Evolutionary conservation across 139 green algal species (phyloP).

Genomic region (Mesotaenium endlicherianum): DNA sequence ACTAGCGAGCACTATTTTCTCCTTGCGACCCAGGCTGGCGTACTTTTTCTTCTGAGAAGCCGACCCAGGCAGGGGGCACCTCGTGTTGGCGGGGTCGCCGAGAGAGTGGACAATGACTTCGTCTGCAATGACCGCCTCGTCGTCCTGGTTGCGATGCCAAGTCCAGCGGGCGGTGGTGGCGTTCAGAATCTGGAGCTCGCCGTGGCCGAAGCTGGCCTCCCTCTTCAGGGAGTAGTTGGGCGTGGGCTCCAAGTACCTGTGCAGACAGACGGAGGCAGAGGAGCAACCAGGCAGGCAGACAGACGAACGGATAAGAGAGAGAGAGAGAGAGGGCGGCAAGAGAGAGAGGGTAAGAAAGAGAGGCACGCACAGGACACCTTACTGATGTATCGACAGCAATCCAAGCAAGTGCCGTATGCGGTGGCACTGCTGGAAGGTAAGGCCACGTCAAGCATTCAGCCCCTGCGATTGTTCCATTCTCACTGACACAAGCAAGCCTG

Average conservation of each 20-base stretch:
- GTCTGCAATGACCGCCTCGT: conserved; percentile 23
- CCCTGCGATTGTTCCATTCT: too few species aligned
- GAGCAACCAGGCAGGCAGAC: too few species aligned
- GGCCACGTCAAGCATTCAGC: too few species aligned
- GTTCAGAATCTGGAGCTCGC: conserved; percentile 63
- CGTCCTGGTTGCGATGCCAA: conserved; percentile 67
- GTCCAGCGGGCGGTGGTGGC: conserved; percentile 61
- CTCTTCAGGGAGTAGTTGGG: conserved; percentile 64
- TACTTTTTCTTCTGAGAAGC: too few species aligned
- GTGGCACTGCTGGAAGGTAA: neutral
- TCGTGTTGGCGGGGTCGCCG: neutral
- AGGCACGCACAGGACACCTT: neutral
- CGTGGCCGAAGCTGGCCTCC: conserved; percentile 72
- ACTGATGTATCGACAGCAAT: neutral
- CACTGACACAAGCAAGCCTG: too few species aligned
- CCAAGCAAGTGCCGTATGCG: too few species aligned
- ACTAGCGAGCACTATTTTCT: too few species aligned
- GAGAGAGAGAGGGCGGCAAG: neutral
- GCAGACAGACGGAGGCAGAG: too few species aligned
- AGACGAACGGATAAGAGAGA: too few species aligned
- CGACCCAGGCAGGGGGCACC: too few species aligned
- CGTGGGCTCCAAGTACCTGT: conserved; percentile 48
- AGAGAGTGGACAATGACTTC: neutral
- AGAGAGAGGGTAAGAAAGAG: neutral
- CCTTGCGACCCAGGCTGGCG: too few species aligned